These are phyloP conservation scores for Camelina hispida DNA, from an alignment of 345 rosid genomes.

Conservation along the genomic window DNA sequence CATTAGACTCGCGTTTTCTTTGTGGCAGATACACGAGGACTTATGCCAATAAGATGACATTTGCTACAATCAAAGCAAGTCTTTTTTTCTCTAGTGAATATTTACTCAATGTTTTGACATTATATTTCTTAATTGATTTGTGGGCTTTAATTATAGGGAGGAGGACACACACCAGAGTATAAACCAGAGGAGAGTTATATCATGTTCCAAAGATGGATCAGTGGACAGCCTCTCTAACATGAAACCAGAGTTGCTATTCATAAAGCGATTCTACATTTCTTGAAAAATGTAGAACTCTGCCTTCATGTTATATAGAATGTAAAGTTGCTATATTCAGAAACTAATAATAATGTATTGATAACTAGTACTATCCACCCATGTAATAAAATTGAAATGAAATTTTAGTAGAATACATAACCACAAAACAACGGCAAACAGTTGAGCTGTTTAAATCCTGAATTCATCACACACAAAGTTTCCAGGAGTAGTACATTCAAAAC, in stretches of 20 bases:
- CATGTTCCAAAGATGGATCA: slow-evolving; percentile 51
- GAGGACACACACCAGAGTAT: slow-evolving; percentile 69
- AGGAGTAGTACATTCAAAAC: slow-evolving; percentile 25
- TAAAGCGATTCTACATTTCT: neutral
- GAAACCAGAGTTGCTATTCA: neutral
- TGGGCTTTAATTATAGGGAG: slow-evolving; percentile 54
- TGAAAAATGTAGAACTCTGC: no score
- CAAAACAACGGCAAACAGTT: slow-evolving; percentile 8
- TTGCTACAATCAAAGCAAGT: slow-evolving; percentile 71
- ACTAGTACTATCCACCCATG: no score
- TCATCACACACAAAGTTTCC: slow-evolving; percentile 13
- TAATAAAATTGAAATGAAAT: no score
- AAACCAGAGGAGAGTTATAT: slow-evolving; percentile 58
- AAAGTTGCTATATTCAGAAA: no score
- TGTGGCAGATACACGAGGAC: slow-evolving; percentile 63
- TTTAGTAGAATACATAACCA: neutral
- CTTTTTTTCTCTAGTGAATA: neutral
- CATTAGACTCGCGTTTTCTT: neutral
- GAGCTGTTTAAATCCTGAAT: neutral
- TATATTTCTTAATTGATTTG: slow-evolving; percentile 1
- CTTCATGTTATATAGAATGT: no score
- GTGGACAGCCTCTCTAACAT: slow-evolving; percentile 36
- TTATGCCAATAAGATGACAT: slow-evolving; percentile 71
- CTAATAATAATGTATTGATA: no score
- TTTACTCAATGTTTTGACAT: slow-evolving; percentile 1